These are phyloP conservation scores for Tilletia horrida DNA, from an alignment of 1,284 basidiomycete genomes.

Conservation along the genomic window DNA sequence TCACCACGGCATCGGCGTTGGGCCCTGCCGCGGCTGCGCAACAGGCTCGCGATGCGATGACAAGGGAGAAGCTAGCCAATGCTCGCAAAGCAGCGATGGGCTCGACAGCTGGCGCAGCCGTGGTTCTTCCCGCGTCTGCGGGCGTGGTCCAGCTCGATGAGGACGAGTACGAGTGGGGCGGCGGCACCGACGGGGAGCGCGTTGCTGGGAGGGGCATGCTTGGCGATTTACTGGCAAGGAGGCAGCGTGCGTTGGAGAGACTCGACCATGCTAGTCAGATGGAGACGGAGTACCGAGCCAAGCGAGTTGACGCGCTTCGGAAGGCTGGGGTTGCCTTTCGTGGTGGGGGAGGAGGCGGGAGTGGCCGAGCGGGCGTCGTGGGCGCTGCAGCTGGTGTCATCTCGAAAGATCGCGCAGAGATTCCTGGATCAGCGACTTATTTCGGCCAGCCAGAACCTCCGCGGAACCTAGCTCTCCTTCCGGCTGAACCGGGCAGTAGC, in stretches of 20 bases:
- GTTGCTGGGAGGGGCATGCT: not conserved
- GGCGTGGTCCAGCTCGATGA: not conserved
- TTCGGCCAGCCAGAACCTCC: conserved; percentile 5
- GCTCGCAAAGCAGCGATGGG: not conserved
- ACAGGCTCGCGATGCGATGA: conserved; percentile 5
- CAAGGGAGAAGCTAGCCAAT: not conserved
- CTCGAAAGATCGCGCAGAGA: conserved; percentile 4
- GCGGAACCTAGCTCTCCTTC: conserved; percentile 5
- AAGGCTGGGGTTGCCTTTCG: conserved; percentile 43
- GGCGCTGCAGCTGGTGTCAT: conserved; percentile 34
- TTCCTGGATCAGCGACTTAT: conserved; percentile 8
- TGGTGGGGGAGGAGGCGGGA: conserved; percentile 21
- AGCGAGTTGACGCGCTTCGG: conserved; percentile 49
- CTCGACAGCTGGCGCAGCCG: not conserved
- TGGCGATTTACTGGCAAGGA: not conserved
- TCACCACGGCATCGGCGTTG: no score
- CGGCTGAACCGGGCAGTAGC: not conserved
- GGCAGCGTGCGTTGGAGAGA: not conserved
- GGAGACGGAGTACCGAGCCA: conserved; percentile 42
- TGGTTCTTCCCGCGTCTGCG: conserved; percentile 13
- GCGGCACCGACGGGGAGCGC: not conserved
- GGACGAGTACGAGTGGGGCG: not conserved
- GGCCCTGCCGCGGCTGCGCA: conserved; percentile 7
- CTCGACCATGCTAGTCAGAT: conserved; percentile 9
- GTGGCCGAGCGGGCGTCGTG: conserved; percentile 18